These are phyloP conservation scores for Polyplosphaeria fusca DNA, from an alignment of 495 filamentous ascomycete genomes.

Conservation along the genomic window DNA sequence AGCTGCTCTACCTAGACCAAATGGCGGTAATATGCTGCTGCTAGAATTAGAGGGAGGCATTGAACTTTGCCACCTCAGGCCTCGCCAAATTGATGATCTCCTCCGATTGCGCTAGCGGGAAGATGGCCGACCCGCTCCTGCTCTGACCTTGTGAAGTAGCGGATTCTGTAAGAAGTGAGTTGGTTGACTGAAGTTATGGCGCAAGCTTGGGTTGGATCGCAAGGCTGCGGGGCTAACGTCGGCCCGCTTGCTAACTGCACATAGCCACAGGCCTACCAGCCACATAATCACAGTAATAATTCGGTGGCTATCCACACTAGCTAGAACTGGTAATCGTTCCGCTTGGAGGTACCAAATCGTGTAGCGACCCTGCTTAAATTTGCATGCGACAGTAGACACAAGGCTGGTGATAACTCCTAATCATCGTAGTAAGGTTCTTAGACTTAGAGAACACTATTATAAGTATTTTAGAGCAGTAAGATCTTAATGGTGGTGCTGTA, in stretches of 20 bases:
- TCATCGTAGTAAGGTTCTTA: slow-evolving; percentile 11
- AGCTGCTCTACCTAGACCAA: slow-evolving; percentile 8
- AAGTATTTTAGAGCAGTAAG: slow-evolving; percentile 1
- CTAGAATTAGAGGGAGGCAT: neutral
- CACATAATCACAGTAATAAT: neutral
- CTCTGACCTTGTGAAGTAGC: slow-evolving; percentile 6
- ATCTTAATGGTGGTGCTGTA: slow-evolving; percentile 9
- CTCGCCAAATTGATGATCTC: slow-evolving; percentile 14
- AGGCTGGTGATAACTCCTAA: neutral
- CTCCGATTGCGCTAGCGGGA: slow-evolving; percentile 3
- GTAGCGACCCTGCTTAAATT: neutral
- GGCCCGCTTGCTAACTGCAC: neutral
- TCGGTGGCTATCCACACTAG: neutral
- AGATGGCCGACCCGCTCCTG: slow-evolving; percentile 6
- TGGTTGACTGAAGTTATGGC: neutral
- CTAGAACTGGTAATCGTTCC: neutral
- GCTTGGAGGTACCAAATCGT: slow-evolving; percentile 39
- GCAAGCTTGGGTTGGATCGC: neutral
- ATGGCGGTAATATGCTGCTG: neutral
- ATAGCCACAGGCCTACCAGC: neutral
- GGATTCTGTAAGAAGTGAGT: neutral
- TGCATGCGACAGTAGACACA: too few relatives aligned
- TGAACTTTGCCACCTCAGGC: slow-evolving; percentile 10
- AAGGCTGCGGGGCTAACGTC: too few relatives aligned
- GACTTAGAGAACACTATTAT: slow-evolving; percentile 8